Conservation (phyloP, 192 early-diverging fungal species). For the Podila epicladia region DNA sequence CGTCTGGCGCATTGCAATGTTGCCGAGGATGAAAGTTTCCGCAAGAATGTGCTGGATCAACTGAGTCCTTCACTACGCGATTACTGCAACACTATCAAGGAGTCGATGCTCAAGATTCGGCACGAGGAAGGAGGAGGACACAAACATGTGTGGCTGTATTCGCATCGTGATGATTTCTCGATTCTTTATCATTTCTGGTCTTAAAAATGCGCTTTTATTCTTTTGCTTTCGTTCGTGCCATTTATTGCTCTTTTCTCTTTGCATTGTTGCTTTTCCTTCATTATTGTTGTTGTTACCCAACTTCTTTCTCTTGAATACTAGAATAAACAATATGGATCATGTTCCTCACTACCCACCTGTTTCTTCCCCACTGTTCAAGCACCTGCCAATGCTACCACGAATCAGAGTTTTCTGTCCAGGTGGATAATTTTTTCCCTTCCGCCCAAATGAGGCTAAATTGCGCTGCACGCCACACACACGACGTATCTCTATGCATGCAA, state of each 20-base stretch:
- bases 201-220: not conserved
- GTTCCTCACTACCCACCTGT: no score
- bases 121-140: slow-evolving; percentile 53
- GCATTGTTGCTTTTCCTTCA: not conserved
- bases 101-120: slow-evolving; percentile 58
- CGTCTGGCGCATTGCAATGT: slow-evolving; percentile 67
- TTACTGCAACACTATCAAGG: slow-evolving; percentile 46
- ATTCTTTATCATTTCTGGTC: slow-evolving; percentile 65
- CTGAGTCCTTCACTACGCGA: slow-evolving; percentile 61
- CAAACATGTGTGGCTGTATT: slow-evolving; percentile 77
- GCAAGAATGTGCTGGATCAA: slow-evolving; percentile 53
- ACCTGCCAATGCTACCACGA: not conserved
- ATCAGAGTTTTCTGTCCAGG: not conserved
- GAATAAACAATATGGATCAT: no score
- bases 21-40: slow-evolving; percentile 70
- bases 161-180: slow-evolving; percentile 71
- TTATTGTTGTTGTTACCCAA: not conserved
- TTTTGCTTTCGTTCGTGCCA: not conserved
- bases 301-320: no score
- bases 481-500: no score
- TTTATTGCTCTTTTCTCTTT: not conserved
- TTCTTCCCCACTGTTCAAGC: no score
- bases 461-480: no score
- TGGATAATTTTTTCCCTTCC: not conserved
- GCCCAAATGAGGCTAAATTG: not conserved